Evolutionary conservation across 768 basidiomycete genomes (phyloP), one percentile per base, ranked within the genome.

Genomic region (Leccinellum albellum): DNA sequence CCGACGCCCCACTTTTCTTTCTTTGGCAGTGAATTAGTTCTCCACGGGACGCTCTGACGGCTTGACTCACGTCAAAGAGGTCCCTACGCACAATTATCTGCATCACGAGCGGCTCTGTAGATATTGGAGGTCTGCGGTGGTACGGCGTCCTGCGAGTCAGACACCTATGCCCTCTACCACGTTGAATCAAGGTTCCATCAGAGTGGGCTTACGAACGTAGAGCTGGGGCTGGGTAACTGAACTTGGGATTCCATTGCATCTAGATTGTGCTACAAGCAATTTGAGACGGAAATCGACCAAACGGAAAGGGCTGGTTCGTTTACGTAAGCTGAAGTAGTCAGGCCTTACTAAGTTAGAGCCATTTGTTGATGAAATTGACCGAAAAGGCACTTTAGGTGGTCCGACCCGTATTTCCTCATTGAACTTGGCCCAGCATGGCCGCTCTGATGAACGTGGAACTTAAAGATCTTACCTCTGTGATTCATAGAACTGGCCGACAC

Each of bases 1-100:
- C 78, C 78, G 4, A 75, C 65, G 1, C 77, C 78, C 75, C 78
- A 79, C 6, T 72, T 75, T 52, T 75, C 76, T 21, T 67, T 67
- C 75, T 78, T 56, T 51, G n/a, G n/a, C 13, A 10, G 12, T 8
- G 32, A 47, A 20, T 61, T 20, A 63, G 54, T 40, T 17, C 37
- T 35, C 37, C 29, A 15, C n/a, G 4, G 14, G 17, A 48, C 46
- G 17, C 4, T 21, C 28, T 4, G 42, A 45, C 14, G n/a, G 20
- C 8, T 21, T 4, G 10, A 70, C 76, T 60, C 44, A 77, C 78
- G 37, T 76, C 74, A 23, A 76, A 72, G 32, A 79, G 66, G 54
- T 78, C 78, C 42, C 74, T 65, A 45, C 78, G 68, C 6, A 79
- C 76, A 40, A 79, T 61, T 17, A 79, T 75, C 62, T 79, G 78